Base-by-base conservation (phyloP, 805 yeast genomes). In the Yamadazyma akitaensis region DNA sequence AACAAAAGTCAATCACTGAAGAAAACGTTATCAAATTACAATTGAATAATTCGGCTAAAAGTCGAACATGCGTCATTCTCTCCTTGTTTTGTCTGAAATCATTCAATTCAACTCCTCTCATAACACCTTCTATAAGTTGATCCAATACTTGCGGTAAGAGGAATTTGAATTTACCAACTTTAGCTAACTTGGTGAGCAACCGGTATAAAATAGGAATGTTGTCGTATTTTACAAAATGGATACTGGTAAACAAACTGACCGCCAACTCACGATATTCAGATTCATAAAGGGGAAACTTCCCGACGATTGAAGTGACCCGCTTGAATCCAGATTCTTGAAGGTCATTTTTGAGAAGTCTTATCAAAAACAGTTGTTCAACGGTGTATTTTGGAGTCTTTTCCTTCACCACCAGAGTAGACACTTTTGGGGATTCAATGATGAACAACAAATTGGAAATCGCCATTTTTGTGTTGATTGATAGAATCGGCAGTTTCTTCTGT, bases 81-180 rank as follows among this genome's bases (percentile, higher is more conserved):
- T 66, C 65, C 58, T 90, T 75, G 54, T 84, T 84, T 42, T 66
- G 61, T 45, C 80, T 70, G 56, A 77, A 84, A 53, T 80, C 80
- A 51, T 82, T 80, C 5, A 70, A 53, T 56, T 89, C 96, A 49
- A 89, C 63, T 0, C 89, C 94, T 21, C 81, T 56, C 9, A 75
- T 70, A 13, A 86, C 72, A n/a, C 73, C 70, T 57, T 90, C 96
- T 13, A 85, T 53, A 2, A 84, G 44, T 13, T 76, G 68, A 61
- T 91, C 96, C 42, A 88, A 64, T 1, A 81, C 76, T 19, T 57
- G 57, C 2, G 75, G 62, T 11, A 68, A 63, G 46, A 85, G 67
- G 13, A 65, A 58, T 14, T 70, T 65, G 43, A 75, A 67, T 19
- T 65, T 60, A 10, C 53, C 58, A 24, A 2, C 13, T 11, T 12